Percentiles rank a stretch among this genome's conserved stretches.
Evolutionary conservation across 23 red algal genomes (phyloP).

Genomic region (Pyropia haitanensis): DNA sequence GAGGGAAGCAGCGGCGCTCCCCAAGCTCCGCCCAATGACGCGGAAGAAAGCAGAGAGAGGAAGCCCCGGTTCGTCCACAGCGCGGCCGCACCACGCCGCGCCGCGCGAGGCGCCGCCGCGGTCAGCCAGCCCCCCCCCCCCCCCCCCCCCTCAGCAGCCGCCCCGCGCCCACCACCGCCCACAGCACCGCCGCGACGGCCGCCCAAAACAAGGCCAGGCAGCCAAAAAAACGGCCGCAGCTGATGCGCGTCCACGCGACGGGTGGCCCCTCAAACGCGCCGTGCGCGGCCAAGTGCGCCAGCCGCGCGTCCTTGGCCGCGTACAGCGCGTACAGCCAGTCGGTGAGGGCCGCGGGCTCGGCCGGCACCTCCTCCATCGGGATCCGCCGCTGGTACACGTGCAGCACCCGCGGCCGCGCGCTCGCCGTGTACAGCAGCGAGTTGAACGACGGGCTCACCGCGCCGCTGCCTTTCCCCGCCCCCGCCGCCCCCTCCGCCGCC

Average conservation of each 20-base stretch:
- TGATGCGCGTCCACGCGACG: constrained; percentile 61
- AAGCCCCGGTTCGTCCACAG: no score
- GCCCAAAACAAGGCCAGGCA: background rate
- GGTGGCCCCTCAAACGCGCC: constrained; percentile 48
- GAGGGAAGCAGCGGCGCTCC: no score
- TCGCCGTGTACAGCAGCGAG: constrained; percentile 25
- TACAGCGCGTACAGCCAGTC: constrained; percentile 68
- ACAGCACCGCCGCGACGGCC: background rate
- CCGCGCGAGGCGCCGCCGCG: no score
- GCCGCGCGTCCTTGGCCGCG: constrained; percentile 66
- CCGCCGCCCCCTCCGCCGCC: constrained; percentile 5
- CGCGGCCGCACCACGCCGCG: no score
- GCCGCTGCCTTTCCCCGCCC: background rate
- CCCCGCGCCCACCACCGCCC: no score
- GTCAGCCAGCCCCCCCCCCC: no score
- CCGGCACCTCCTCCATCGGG: constrained; percentile 30
- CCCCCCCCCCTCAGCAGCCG: no score
- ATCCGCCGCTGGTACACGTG: constrained; percentile 71
- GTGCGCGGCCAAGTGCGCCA: constrained; percentile 32
- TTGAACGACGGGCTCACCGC: constrained; percentile 27
- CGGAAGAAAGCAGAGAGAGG: no score
- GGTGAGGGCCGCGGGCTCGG: constrained; percentile 61
- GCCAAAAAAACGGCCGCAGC: background rate
- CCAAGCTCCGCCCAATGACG: no score
- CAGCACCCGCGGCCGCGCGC: constrained; percentile 28